Base-by-base conservation (phyloP, 805 yeast genomes). In the Kuraishia borneana region DNA sequence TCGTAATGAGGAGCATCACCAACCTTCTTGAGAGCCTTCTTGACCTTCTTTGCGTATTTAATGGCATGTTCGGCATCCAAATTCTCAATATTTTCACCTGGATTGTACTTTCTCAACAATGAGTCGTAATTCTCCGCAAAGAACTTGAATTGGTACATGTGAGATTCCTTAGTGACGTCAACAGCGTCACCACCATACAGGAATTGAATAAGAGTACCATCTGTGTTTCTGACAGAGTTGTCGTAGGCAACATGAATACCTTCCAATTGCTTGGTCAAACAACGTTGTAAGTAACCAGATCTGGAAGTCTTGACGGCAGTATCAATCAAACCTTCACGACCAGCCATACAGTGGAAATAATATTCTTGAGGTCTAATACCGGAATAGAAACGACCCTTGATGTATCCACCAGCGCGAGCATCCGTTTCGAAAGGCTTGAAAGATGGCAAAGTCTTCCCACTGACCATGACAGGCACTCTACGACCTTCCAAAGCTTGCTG, bases 331-430 rank as follows among this genome's bases (percentile, higher is more conserved):
- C 99, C 99, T 69, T 92, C 99, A 68, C 99, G 82, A 63, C 99
- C 99, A 36, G 99, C 98, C 98, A 92, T 92, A 69, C 97, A 92
- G 65, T 92, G 99, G 92, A 94, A 92, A 56, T 88, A 92, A 62
- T 94, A 92, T 60, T 92, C 99, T 62, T 92, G 99, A 4, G 98
- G 98, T 57, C 84, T 76, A 46, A 92, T 83, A 59, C 98, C 98
- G 27, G 96, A 85, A 58, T 85, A 94, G 76, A 92, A 92, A 48
- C 99, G 82, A 41, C 94, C 89, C 57, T 89, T 83, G 54, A 92
- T 84, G 56, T 85, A 92, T 36, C 99, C 99, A 68, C 99, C 99
- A 18, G 99, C 96, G 56, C 94, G 73, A 2, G 96, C 95, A 56
- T 85, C 89, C 12, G 98, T 92, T 54, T 94, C 99, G 53, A 74